Percentiles rank a stretch among this genome's conserved stretches.
Evolutionary conservation across 352 stramenopile genomes (phyloP).

Genomic region (Globisporangium lucens): DNA sequence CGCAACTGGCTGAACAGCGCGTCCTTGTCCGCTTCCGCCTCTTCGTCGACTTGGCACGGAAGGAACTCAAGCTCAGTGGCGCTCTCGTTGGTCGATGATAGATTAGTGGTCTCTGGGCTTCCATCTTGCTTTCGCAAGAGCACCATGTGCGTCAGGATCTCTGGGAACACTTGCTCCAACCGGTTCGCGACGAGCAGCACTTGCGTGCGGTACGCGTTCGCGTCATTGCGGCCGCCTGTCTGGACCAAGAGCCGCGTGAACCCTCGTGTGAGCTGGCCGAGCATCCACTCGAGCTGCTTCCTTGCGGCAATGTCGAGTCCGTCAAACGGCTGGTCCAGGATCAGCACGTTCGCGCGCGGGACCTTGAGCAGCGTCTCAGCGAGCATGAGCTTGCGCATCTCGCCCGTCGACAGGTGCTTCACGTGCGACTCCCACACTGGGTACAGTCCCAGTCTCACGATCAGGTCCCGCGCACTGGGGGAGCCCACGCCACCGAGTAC

Average conservation of each 20-base stretch:
- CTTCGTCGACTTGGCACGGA: constrained; percentile 26
- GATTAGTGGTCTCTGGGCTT: neutral
- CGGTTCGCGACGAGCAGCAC: constrained; percentile 87
- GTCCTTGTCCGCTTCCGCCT: constrained; percentile 17
- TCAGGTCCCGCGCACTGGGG: constrained; percentile 78
- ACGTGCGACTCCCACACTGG: constrained; percentile 82
- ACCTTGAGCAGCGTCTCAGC: constrained; percentile 75
- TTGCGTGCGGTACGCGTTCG: constrained; percentile 85
- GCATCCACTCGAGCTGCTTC: constrained; percentile 76
- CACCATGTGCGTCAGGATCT: constrained; percentile 70
- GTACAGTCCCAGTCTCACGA: constrained; percentile 91
- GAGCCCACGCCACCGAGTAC: constrained; percentile 68
- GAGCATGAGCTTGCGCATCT: constrained; percentile 92
- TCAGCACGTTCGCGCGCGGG: constrained; percentile 69
- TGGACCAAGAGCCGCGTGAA: constrained; percentile 90
- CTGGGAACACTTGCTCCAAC: constrained; percentile 84
- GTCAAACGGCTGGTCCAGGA: constrained; percentile 93
- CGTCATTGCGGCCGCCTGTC: constrained; percentile 74
- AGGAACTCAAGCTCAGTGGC: constrained; percentile 29
- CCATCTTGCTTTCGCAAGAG: constrained; percentile 29
- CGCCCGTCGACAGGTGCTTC: constrained; percentile 87
- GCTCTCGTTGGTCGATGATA: neutral
- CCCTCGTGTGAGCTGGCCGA: constrained; percentile 78
- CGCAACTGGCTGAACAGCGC: constrained; percentile 35
- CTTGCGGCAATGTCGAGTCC: constrained; percentile 87